phyloP scores from a whole-genome alignment of 257 asterid species.

The Perilla frutescens region DNA sequence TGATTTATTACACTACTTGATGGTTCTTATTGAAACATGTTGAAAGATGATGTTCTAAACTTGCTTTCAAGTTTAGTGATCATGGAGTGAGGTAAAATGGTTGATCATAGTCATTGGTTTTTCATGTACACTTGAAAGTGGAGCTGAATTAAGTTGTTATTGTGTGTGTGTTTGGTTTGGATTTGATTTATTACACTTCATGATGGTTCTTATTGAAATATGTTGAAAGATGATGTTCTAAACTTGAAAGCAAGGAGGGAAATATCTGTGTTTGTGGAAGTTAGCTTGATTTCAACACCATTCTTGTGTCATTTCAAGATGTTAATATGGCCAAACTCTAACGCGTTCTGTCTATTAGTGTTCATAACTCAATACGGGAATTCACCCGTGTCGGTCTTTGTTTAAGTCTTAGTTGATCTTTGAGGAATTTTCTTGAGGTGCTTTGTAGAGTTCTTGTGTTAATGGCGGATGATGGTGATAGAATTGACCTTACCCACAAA shows the following conservation, averaged over 20 bases:
- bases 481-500: background rate
- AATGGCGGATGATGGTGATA: background rate
- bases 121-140: background rate
- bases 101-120: constrained; percentile 16
- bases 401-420: background rate
- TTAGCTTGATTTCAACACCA: background rate
- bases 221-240: background rate
- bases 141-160: constrained; percentile 3
- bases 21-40: constrained; percentile 7
- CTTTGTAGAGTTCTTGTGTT: background rate
- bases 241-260: background rate
- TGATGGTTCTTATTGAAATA: constrained; percentile 10
- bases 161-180: constrained; percentile 1
- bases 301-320: background rate
- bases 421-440: background rate
- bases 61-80: background rate
- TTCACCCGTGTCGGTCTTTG: background rate
- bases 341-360: background rate
- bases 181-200: background rate
- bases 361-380: background rate
- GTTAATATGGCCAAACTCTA: background rate
- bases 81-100: constrained; percentile 53
- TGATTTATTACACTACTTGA: background rate
- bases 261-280: background rate
- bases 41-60: background rate